Evolutionary conservation across 2,329 filamentous ascomycete species (phyloP).

Genomic region (Diaporthe sp.): DNA sequence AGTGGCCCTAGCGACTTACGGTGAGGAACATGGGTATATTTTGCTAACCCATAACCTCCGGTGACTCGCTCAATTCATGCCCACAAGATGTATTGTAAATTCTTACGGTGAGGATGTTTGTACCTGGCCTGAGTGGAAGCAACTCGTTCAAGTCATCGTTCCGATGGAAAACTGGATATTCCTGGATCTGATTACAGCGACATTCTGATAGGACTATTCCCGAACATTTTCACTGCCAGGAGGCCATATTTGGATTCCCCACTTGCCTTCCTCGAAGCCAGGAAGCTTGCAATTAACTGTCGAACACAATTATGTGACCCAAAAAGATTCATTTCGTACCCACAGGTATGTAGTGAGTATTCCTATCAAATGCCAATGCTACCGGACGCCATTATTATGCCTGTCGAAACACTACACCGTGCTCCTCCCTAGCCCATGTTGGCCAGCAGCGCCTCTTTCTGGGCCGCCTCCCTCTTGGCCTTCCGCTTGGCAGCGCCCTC

Average conservation of each 20-base stretch:
- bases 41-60: no score
- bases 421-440: neutral
- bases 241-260: neutral
- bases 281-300: neutral
- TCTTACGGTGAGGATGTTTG: neutral
- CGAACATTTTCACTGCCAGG: neutral
- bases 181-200: neutral
- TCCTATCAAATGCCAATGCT: neutral
- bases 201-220: fast-evolving
- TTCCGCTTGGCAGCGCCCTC: slow-evolving; percentile 4
- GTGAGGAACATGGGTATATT: no score
- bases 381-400: neutral
- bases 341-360: neutral
- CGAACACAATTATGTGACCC: neutral
- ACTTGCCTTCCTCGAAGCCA: neutral
- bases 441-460: slow-evolving; percentile 14
- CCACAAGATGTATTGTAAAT: no score
- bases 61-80: no score
- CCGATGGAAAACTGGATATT: no score
- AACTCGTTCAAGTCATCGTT: neutral
- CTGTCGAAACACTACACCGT: neutral
- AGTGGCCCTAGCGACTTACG: no score
- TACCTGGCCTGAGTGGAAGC: neutral
- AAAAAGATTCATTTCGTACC: neutral
- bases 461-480: neutral